phyloP scores from a whole-genome alignment of 2,329 filamentous ascomycete genomes.

The Pestalotiopsis sp. region DNA sequence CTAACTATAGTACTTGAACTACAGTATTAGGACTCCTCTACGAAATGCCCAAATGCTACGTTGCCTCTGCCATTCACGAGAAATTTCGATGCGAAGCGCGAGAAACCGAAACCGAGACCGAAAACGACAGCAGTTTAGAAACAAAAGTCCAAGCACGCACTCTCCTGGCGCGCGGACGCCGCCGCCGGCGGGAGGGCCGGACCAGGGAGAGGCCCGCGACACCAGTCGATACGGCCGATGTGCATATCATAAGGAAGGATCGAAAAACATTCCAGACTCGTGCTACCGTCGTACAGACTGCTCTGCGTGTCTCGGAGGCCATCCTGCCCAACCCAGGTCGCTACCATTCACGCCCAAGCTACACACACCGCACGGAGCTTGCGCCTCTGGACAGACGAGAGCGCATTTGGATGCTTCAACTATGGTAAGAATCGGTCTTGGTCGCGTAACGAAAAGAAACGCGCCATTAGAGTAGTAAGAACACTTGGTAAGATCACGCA shows the following conservation, averaged over 20 bases:
- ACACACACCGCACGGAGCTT: neutral
- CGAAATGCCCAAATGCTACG: neutral
- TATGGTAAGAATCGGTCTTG: neutral
- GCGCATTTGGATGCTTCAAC: neutral
- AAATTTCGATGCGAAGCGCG: too few species aligned
- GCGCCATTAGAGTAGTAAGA: neutral
- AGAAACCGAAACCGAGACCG: too few species aligned
- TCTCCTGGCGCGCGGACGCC: too few species aligned
- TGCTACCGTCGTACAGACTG: neutral
- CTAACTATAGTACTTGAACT: neutral
- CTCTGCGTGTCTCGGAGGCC: neutral
- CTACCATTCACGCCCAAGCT: neutral
- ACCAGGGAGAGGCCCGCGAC: neutral
- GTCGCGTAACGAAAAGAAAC: neutral
- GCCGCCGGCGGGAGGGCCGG: too few species aligned
- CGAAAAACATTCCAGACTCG: neutral
- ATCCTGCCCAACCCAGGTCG: neutral
- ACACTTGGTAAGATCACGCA: neutral
- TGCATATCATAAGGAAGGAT: neutral
- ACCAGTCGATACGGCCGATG: neutral
- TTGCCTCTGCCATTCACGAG: neutral
- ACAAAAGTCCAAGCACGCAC: too few species aligned
- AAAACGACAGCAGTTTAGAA: too few species aligned
- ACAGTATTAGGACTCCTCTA: too few species aligned
- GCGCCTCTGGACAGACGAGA: neutral